Evolutionary conservation across 495 filamentous ascomycete genomes (phyloP).

Genomic region (Trichocladium uniseriatum): DNA sequence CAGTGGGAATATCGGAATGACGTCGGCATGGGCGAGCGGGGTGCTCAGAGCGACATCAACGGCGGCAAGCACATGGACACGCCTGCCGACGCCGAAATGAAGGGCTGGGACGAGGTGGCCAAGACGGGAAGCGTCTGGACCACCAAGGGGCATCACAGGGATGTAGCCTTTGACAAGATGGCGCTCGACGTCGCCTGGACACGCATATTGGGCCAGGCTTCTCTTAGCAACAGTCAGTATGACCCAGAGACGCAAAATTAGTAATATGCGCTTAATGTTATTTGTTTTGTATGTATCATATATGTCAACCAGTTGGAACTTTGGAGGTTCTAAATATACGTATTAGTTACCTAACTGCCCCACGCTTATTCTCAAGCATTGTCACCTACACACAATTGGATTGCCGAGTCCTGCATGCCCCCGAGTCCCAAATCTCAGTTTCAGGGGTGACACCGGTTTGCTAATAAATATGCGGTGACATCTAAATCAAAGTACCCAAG

Average conservation of each 20-base stretch:
- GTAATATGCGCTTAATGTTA: too few relatives aligned
- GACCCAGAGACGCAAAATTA: neutral
- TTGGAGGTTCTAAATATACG: too few relatives aligned
- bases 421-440: too few relatives aligned
- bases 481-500: too few relatives aligned
- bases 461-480: too few relatives aligned
- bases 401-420: too few relatives aligned
- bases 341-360: too few relatives aligned
- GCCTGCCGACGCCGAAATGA: slow-evolving; percentile 8
- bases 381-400: too few relatives aligned
- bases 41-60: slow-evolving; percentile 17
- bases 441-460: too few relatives aligned
- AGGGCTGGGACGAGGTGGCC: slow-evolving; percentile 12
- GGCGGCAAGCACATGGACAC: slow-evolving; percentile 15
- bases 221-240: slow-evolving; percentile 8
- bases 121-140: slow-evolving; percentile 7
- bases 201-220: slow-evolving; percentile 6
- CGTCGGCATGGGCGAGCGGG: slow-evolving; percentile 13
- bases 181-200: slow-evolving; percentile 13
- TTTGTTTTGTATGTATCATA: too few relatives aligned
- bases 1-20: slow-evolving; percentile 17
- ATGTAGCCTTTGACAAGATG: slow-evolving; percentile 16
- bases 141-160: slow-evolving; percentile 12
- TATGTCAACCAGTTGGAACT: too few relatives aligned
- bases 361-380: too few relatives aligned